Conservation (phyloP, 306 rosid species). For the Malus fusca region DNA sequence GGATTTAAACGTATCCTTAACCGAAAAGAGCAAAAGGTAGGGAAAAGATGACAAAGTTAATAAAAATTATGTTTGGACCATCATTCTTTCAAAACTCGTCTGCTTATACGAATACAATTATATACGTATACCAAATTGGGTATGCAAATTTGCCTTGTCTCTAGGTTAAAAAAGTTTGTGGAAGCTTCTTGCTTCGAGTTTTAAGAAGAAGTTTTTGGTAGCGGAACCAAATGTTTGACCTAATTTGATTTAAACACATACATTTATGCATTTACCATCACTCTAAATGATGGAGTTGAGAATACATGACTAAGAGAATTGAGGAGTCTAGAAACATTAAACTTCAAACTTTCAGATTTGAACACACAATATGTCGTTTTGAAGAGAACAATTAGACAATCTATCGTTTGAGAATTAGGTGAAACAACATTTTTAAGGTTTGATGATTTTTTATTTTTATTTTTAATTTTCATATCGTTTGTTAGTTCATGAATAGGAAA, state of each 20-base stretch:
- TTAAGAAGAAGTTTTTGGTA: too few relatives aligned
- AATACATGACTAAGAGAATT: too few relatives aligned
- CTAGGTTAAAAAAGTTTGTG: neutral
- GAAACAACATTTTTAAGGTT: too few relatives aligned
- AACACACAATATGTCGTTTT: too few relatives aligned
- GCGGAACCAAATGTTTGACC: neutral
- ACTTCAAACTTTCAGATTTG: too few relatives aligned
- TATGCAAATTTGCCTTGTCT: neutral
- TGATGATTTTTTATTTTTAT: too few relatives aligned
- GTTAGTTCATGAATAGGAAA: neutral
- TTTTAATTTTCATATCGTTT: too few relatives aligned
- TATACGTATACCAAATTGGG: neutral
- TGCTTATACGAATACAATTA: neutral
- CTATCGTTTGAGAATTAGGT: too few relatives aligned
- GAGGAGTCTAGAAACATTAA: too few relatives aligned
- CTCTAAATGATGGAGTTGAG: too few relatives aligned
- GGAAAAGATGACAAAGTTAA: neutral
- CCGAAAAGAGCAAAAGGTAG: conserved; percentile 18
- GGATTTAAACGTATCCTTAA: conserved; percentile 6
- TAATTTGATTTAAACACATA: neutral
- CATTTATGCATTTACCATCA: neutral
- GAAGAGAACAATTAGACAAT: too few relatives aligned
- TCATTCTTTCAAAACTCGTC: neutral
- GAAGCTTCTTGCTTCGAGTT: neutral
- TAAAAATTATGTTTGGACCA: conserved; percentile 10